Base-by-base conservation (phyloP, 176 grass and related monocot species). In the Musa troglodytarum region DNA sequence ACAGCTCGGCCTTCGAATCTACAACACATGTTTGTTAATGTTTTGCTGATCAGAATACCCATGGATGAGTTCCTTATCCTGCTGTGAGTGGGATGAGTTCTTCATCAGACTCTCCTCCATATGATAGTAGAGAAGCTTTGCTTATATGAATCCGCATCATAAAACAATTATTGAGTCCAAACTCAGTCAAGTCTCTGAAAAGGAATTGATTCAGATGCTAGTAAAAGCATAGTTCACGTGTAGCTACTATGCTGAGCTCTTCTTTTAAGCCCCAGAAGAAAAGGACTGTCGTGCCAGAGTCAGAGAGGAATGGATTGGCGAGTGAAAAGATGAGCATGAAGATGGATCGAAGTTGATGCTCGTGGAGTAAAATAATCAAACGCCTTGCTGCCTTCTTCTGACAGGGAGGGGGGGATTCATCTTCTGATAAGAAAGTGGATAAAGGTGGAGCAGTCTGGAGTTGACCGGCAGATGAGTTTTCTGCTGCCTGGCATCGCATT, bases 391-490 rank as follows among this genome's bases (percentile, higher is more conserved):
- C 28, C 28, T 29, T 29, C 28, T 29, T 29, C 28, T 29, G 28
- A 29, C 28, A 29, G 28, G 28, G 28, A 29, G 28, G 56, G 3
- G 56, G 56, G 56, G 22, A 6, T 59, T 59, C 13, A 4, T 59
- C 16, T 62, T 62, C 12, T 64, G 26, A 13, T 50, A 11, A 50
- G 63, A 11, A 28, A 0, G 63, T 10, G 50, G 52, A 10, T n/a
- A 53, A 11, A 53, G 49, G 56, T 64, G 57, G 69, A 55, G 53
- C 69, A 65, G 16, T n/a, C 78, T 80, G 78, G 78, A 80, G 78
- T 73, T 80, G 78, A 80, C 78, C 54, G 69, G 20, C 69, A 72
- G 68, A 52, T 63, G 78, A 73, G 68, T 73, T 15, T 63, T 63
- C 16, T 63, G 7, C 54, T 20, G 23, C 54, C 50, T 9, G 5